These are phyloP conservation scores for Macrotyloma uniflorum DNA, from an alignment of 306 rosid species.

Conservation along the genomic window DNA sequence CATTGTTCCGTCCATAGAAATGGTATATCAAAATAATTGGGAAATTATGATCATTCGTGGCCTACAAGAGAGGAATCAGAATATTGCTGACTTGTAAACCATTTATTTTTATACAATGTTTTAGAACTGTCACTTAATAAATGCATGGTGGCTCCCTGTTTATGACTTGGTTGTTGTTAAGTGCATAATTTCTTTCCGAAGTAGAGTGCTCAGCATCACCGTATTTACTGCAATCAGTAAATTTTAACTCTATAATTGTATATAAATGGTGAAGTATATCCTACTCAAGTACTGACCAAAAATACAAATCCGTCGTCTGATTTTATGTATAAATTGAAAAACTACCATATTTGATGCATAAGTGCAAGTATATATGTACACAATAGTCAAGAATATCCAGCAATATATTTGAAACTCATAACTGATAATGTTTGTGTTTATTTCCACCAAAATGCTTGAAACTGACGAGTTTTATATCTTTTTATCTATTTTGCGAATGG, in stretches of 20 bases:
- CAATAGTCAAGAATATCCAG: no score
- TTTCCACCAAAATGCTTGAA: no score
- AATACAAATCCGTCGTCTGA: no score
- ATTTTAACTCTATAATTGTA: not conserved
- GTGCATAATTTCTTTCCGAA: not conserved
- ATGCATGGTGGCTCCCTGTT: constrained; percentile 17
- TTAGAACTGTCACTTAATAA: not conserved
- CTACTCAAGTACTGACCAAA: not conserved
- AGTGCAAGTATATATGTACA: no score
- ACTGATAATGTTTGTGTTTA: no score
- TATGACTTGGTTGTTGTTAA: not conserved
- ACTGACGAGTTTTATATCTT: no score
- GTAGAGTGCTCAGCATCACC: not conserved
- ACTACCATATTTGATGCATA: no score
- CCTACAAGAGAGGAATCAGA: constrained; percentile 21
- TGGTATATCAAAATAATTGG: constrained; percentile 2
- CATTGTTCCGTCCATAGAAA: not conserved
- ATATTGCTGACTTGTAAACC: constrained; percentile 8
- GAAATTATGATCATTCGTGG: not conserved
- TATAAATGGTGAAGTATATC: not conserved
- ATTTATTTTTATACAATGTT: not conserved
- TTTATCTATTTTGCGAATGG: no score
- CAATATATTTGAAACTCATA: no score
- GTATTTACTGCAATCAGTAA: not conserved
- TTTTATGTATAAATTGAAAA: no score